phyloP scores from a whole-genome alignment of 208 protist species.

The Novymonas esmeraldas region DNA sequence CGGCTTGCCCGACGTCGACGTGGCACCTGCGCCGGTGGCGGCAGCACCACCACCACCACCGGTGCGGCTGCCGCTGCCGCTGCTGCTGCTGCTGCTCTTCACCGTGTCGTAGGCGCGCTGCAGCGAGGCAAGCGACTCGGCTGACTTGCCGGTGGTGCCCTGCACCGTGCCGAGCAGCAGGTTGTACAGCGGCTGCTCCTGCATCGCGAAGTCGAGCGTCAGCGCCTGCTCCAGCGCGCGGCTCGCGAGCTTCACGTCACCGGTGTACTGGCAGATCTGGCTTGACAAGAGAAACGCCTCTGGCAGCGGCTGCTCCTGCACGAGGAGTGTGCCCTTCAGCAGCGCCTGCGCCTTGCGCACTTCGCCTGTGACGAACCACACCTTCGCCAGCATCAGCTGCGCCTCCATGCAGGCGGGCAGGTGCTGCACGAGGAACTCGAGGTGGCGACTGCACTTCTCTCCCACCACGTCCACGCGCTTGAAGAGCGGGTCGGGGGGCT shows the following conservation, averaged over 20 bases:
- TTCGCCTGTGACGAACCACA: constrained; percentile 85
- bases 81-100: too few species aligned
- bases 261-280: constrained; percentile 89
- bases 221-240: constrained; percentile 92
- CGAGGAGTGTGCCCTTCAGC: constrained; percentile 65
- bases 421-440: constrained; percentile 81
- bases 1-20: constrained; percentile 42
- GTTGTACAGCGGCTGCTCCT: constrained; percentile 92
- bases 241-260: constrained; percentile 75
- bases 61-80: too few species aligned
- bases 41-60: too few species aligned
- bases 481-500: constrained; percentile 81
- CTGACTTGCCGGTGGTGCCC: constrained; percentile 58
- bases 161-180: constrained; percentile 89
- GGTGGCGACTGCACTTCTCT: constrained; percentile 67
- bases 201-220: constrained; percentile 93
- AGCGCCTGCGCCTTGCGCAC: constrained; percentile 70
- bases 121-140: constrained; percentile 76
- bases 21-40: not conserved
- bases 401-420: constrained; percentile 88
- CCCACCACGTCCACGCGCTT: constrained; percentile 62
- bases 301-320: constrained; percentile 75
- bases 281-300: constrained; percentile 90
- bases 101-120: constrained; percentile 42
- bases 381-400: constrained; percentile 85